Base-by-base conservation (phyloP, 441 rosid species). In the Croton laevigatus region DNA sequence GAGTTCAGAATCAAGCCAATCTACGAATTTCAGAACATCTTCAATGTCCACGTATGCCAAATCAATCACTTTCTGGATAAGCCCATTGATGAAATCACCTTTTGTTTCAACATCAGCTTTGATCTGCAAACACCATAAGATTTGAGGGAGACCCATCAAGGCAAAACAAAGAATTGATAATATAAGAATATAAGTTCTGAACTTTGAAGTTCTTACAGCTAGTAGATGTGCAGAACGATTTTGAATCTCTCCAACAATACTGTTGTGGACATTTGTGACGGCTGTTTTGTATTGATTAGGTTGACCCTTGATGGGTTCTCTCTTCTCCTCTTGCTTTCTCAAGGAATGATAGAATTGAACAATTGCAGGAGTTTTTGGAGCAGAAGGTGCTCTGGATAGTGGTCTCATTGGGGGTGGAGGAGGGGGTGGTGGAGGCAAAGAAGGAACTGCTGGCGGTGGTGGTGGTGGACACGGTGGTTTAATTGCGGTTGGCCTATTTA, bases 161-260 rank as follows among this genome's bases (percentile, higher is more conserved):
- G 45, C 19, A 49, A 68, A 71, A 65, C 14, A 0, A 16, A 23
- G 8, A 59, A 13, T 3, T 12, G 22, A 6, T 6, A 46, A 46
- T 6, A 46, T 6, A 11, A 14, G 51, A 46, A 46, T 8, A 46
- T 3, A 10, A 11, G 51, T 48, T 27, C 2, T 27, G 32, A 27
- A 27, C 32, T 27, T 22, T 12, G n/a, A 51, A 69, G 40, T 71
- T 38, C 87, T 85, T 87, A 93, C 98, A 54, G 98, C 98, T 73
- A 89, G 81, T 12, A 91, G 90, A 71, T 93, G 93, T 0, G 94
- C 84, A 0, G 97, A 93, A 59, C 98, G 97, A 76, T 93, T 91
- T 75, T 89, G 98, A 76, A 91, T 89, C 85, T 93, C 98, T 68
- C 91, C 94, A 57, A 93, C 96, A 64, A 91, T 88, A 83, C 96